phyloP scores from a whole-genome alignment of 2,329 filamentous ascomycete species.

The Colletotrichum neosansevieriae region DNA sequence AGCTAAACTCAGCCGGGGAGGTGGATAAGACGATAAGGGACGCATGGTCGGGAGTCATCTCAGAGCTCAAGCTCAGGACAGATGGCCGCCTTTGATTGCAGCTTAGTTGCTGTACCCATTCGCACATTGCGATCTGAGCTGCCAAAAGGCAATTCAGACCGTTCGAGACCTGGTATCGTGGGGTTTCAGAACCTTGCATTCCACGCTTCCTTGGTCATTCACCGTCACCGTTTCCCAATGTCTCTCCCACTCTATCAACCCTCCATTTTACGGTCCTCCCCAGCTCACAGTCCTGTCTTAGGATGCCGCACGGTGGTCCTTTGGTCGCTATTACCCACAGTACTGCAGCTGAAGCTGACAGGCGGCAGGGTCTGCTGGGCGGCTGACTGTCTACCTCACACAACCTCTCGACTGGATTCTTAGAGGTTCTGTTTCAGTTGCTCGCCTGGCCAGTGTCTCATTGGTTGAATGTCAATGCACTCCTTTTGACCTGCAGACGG shows the following conservation, averaged over 20 bases:
- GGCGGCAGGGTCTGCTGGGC: background rate
- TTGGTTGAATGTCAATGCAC: slow-evolving; percentile 38
- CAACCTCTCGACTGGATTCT: slow-evolving; percentile 33
- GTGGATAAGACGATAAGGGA: slow-evolving; percentile 7
- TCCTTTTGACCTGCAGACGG: slow-evolving; percentile 40
- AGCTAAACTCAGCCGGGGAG: slow-evolving; percentile 2
- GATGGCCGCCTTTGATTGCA: background rate
- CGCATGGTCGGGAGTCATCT: no score
- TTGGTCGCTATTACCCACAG: background rate
- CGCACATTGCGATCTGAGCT: slow-evolving; percentile 3
- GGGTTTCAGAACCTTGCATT: no score
- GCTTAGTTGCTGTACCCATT: background rate
- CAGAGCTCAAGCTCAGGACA: background rate
- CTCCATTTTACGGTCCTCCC: background rate
- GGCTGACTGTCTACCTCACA: slow-evolving; percentile 21
- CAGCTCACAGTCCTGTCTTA: background rate
- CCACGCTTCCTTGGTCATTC: background rate
- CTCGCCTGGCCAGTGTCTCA: slow-evolving; percentile 20
- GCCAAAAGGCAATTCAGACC: background rate
- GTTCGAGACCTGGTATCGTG: background rate
- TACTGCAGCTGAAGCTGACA: background rate
- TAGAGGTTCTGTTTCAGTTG: slow-evolving; percentile 42
- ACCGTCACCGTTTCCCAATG: slow-evolving; percentile 6
- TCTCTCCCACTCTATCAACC: background rate
- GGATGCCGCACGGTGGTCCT: background rate